Percentiles rank a stretch among this genome's conserved stretches.
Evolutionary conservation across 768 basidiomycete genomes (phyloP).

Genomic region (Pleurotus citrinopileatus): DNA sequence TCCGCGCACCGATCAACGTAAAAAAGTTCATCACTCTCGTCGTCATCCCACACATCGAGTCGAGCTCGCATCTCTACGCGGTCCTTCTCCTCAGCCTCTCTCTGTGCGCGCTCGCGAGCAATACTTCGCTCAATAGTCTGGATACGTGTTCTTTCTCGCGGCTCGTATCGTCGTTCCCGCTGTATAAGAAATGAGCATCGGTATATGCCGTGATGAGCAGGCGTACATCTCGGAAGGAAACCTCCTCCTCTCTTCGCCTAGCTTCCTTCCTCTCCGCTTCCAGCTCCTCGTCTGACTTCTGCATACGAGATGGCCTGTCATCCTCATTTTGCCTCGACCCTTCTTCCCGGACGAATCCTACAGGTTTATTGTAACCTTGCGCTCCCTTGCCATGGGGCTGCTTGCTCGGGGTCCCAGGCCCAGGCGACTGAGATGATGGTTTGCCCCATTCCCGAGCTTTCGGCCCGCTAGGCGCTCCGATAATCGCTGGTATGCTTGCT

Average conservation of each 20-base stretch:
- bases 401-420: constrained; percentile 28
- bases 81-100: constrained; percentile 79
- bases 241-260: constrained; percentile 75
- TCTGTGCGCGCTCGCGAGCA: constrained; percentile 64
- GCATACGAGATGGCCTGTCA: constrained; percentile 33
- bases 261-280: constrained; percentile 80
- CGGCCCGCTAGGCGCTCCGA: constrained; percentile 63
- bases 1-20: constrained; percentile 82
- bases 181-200: constrained; percentile 25
- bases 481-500: constrained; percentile 47
- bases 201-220: neutral
- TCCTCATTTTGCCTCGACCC: constrained; percentile 27
- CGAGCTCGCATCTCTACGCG: constrained; percentile 75
- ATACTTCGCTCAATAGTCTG: constrained; percentile 74
- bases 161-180: constrained; percentile 94
- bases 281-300: constrained; percentile 85
- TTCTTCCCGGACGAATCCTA: constrained; percentile 78
- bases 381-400: constrained; percentile 62
- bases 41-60: constrained; percentile 89
- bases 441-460: constrained; percentile 81
- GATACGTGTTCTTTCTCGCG: constrained; percentile 81
- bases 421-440: constrained; percentile 40
- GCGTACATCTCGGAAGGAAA: constrained; percentile 84
- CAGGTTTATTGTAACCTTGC: constrained; percentile 77
- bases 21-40: constrained; percentile 90